These are phyloP conservation scores for Candida boleticola DNA, from an alignment of 805 yeast species.

Conservation along the genomic window DNA sequence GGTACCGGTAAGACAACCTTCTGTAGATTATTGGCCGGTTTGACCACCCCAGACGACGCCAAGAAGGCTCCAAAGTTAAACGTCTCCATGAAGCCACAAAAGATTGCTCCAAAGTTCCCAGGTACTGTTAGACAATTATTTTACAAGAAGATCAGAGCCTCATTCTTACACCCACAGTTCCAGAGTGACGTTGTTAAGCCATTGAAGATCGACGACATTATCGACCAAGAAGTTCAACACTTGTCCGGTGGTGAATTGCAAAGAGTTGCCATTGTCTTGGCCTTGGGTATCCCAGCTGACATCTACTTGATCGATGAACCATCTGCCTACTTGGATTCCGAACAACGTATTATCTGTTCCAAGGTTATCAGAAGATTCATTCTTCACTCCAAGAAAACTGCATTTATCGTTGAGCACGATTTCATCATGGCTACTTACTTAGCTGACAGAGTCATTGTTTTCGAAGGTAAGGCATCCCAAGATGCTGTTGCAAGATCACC, in stretches of 20 bases:
- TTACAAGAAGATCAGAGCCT: conserved; percentile 92
- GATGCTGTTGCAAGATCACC: conserved; percentile 85
- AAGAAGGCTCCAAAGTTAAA: conserved; percentile 79
- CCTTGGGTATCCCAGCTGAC: conserved; percentile 93
- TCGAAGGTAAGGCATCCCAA: conserved; percentile 91
- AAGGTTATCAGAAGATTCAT: conserved; percentile 97
- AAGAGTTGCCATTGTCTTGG: conserved; percentile 95
- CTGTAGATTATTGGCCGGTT: conserved; percentile 94
- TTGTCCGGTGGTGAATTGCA: conserved; percentile 99
- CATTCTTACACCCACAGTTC: conserved; percentile 94
- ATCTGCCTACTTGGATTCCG: conserved; percentile 97
- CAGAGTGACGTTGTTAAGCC: conserved; percentile 98
- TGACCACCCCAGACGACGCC: conserved; percentile 81
- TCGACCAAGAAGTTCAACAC: conserved; percentile 97
- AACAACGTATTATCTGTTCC: conserved; percentile 98
- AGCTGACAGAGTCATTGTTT: conserved; percentile 98
- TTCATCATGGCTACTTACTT: conserved; percentile 99
- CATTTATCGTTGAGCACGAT: conserved; percentile 99
- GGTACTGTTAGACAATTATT: conserved; percentile 98
- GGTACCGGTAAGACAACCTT: conserved; percentile 99
- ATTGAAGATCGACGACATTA: conserved; percentile 84
- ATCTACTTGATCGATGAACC: conserved; percentile 98
- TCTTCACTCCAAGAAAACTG: conserved; percentile 95
- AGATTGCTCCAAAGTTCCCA: conserved; percentile 96
- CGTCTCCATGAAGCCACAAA: conserved; percentile 98